Evolutionary conservation across 257 asterid species (phyloP).

Genomic region (Perilla frutescens): DNA sequence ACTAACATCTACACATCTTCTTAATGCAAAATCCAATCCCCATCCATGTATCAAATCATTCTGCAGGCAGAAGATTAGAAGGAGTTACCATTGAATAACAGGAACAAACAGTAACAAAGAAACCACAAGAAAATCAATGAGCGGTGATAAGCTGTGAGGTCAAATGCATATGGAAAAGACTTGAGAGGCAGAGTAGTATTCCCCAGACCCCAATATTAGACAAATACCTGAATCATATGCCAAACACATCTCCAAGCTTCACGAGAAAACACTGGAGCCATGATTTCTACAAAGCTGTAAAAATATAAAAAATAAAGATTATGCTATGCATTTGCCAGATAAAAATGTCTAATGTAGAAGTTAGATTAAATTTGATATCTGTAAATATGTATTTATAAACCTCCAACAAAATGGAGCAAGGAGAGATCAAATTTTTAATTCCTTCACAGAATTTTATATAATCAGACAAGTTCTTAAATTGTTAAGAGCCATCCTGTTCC

Average conservation of each 20-base stretch:
- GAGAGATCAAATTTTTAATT: neutral
- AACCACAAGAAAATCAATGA: constrained; percentile 21
- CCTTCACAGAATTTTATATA: neutral
- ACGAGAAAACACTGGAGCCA: constrained; percentile 99
- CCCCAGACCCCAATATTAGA: constrained; percentile 26
- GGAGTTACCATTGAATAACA: constrained; percentile 16
- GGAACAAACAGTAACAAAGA: constrained; percentile 15
- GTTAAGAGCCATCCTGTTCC: neutral
- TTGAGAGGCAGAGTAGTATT: constrained; percentile 13
- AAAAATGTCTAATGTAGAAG: neutral
- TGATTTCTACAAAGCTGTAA: constrained; percentile 93
- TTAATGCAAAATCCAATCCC: constrained; percentile 97
- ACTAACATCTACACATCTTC: constrained; percentile 93
- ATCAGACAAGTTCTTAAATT: neutral
- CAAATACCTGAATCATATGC: constrained; percentile 97
- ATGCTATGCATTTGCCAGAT: constrained; percentile 4
- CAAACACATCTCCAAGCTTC: constrained; percentile 99
- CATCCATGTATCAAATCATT: constrained; percentile 99
- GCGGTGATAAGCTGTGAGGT: neutral
- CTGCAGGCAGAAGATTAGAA: constrained; percentile 46
- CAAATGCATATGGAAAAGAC: neutral
- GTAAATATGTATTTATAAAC: constrained; percentile 10
- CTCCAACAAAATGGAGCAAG: constrained; percentile 2
- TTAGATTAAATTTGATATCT: constrained; percentile 15
- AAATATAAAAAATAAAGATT: constrained; percentile 23